These are phyloP conservation scores for Diaporthe vaccinii DNA, from an alignment of 2,329 filamentous ascomycete species.

Conservation along the genomic window DNA sequence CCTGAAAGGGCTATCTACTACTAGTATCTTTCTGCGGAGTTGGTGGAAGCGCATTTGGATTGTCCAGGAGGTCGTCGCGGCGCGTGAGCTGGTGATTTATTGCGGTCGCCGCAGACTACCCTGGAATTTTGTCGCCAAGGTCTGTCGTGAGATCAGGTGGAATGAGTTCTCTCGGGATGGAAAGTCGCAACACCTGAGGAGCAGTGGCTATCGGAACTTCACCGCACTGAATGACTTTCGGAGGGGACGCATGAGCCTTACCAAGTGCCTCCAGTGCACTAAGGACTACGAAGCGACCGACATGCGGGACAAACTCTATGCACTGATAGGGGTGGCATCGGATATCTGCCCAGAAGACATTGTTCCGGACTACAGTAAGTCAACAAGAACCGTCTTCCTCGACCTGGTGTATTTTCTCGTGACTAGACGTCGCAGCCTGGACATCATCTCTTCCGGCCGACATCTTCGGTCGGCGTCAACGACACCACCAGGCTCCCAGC, in stretches of 20 bases:
- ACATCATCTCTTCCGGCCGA: not conserved
- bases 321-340: not conserved
- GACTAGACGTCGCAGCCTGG: not conserved
- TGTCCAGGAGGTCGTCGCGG: not conserved
- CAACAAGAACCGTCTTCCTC: not conserved
- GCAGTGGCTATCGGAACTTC: not conserved
- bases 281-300: not conserved
- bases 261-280: not conserved
- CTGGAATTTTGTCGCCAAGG: not conserved
- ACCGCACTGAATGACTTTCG: not conserved
- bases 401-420: not conserved
- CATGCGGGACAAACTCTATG: not conserved
- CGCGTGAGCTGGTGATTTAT: not conserved
- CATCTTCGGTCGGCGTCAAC: not conserved
- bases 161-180: not conserved
- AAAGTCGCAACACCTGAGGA: not conserved
- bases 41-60: constrained; percentile 4
- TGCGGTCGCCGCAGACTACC: not conserved
- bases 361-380: not conserved
- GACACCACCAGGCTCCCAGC: not conserved
- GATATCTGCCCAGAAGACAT: not conserved
- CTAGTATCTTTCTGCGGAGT: not conserved
- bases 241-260: not conserved
- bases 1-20: no score
- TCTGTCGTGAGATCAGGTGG: not conserved